phyloP scores from a whole-genome alignment of 1,284 basidiomycete species.

The Cystobasidium slooffiae region DNA sequence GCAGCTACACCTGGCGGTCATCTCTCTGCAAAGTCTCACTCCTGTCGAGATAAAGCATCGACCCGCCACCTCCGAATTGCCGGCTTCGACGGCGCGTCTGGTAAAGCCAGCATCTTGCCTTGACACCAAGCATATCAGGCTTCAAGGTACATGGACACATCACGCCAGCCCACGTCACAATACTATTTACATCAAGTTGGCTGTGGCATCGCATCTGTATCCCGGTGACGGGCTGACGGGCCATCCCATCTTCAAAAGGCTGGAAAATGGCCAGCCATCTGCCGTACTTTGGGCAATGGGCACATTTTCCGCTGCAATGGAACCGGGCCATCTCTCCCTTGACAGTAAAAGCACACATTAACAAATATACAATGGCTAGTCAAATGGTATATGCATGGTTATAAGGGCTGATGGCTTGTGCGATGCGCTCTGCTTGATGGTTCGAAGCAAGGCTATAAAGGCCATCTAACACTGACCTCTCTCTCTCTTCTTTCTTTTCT shows the following conservation, averaged over 20 bases:
- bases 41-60: not conserved
- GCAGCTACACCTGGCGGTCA: no score
- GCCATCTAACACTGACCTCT: slow-evolving; percentile 4
- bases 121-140: not conserved
- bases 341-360: slow-evolving; percentile 4
- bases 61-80: slow-evolving; percentile 24
- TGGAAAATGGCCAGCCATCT: slow-evolving; percentile 11
- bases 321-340: slow-evolving; percentile 17
- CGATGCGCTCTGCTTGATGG: not conserved
- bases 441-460: slow-evolving; percentile 3
- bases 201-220: not conserved
- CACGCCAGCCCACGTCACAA: slow-evolving; percentile 9
- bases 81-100: not conserved
- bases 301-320: not conserved
- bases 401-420: slow-evolving; percentile 9
- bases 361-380: slow-evolving; percentile 1
- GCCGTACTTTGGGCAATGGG: not conserved
- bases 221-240: not conserved
- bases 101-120: not conserved
- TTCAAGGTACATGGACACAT: not conserved
- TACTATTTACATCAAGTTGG: not conserved
- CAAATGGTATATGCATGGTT: slow-evolving; percentile 7
- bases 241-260: not conserved
- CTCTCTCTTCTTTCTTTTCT: slow-evolving; percentile 10
- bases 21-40: no score